phyloP scores from a whole-genome alignment of 208 protist species.

The Trypanosoma mega region DNA sequence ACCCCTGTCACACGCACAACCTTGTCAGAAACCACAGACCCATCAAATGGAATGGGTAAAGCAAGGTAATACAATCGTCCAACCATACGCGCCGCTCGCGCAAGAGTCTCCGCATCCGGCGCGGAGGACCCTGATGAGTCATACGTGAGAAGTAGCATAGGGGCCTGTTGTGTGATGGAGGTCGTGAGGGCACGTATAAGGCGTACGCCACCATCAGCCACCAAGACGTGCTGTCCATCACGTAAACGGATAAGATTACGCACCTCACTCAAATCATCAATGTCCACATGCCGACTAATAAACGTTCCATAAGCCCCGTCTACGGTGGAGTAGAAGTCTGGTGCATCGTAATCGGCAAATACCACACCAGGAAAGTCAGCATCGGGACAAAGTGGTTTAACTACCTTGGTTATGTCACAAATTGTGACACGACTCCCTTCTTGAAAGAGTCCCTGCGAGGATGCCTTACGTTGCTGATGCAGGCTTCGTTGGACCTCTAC shows the following conservation, averaged over 20 bases:
- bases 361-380: conserved; percentile 74
- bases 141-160: conserved; percentile 20
- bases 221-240: conserved; percentile 75
- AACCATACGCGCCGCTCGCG: conserved; percentile 40
- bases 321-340: conserved; percentile 50
- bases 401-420: conserved; percentile 63
- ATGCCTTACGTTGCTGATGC: conserved; percentile 80
- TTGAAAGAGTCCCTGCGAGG: conserved; percentile 78
- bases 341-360: conserved; percentile 75
- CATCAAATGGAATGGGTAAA: conserved; percentile 52
- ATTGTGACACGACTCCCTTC: conserved; percentile 73
- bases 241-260: conserved; percentile 81
- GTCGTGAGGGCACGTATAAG: conserved; percentile 72
- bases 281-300: conserved; percentile 83
- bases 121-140: not conserved
- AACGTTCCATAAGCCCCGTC: conserved; percentile 81
- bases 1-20: conserved; percentile 57
- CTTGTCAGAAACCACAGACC: conserved; percentile 51
- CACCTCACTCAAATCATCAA: conserved; percentile 82
- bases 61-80: conserved; percentile 62
- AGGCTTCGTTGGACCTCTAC: conserved; percentile 62
- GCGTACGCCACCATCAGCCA: conserved; percentile 78
- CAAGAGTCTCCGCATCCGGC: conserved; percentile 35
- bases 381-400: conserved; percentile 75
- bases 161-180: conserved; percentile 32